Conservation (phyloP, 371 early-diverging fungal species). For the Actinomortierella ambigua region DNA sequence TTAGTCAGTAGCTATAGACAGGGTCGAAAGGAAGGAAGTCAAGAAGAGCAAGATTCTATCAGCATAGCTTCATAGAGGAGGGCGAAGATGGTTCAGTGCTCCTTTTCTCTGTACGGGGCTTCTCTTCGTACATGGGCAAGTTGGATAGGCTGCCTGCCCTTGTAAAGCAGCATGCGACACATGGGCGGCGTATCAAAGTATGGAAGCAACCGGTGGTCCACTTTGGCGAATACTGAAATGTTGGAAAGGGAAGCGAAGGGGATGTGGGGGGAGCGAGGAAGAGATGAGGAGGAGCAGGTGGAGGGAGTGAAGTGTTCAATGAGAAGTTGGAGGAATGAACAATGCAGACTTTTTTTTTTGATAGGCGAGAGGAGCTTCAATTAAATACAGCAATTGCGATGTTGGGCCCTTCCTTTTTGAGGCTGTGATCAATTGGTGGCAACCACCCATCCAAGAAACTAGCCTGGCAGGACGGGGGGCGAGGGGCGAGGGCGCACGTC, state of each 20-base stretch:
- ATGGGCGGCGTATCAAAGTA: slow-evolving; percentile 51
- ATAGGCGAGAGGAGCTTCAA: no score
- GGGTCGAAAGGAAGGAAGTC: background rate
- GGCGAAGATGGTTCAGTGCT: background rate
- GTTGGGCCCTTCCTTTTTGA: background rate
- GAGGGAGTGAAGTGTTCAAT: background rate
- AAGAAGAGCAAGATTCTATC: background rate
- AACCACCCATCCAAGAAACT: background rate
- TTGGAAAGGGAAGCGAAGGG: background rate
- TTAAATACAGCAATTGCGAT: no score
- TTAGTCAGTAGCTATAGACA: slow-evolving; percentile 33
- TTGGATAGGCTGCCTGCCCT: slow-evolving; percentile 75
- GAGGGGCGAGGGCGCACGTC: background rate
- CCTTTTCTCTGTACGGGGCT: background rate
- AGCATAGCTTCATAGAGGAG: no score
- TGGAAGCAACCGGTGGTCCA: slow-evolving; percentile 26
- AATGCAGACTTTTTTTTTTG: background rate
- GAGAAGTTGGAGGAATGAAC: no score
- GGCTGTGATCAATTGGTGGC: background rate
- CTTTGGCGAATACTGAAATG: slow-evolving; percentile 12
- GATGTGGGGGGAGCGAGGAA: background rate
- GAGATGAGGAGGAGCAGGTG: background rate
- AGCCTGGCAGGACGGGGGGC: background rate
- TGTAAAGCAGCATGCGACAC: slow-evolving; percentile 80
- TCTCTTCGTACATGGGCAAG: slow-evolving; percentile 63